Evolutionary conservation across 352 stramenopile genomes (phyloP).

Genomic region (Phytophthora constricta): DNA sequence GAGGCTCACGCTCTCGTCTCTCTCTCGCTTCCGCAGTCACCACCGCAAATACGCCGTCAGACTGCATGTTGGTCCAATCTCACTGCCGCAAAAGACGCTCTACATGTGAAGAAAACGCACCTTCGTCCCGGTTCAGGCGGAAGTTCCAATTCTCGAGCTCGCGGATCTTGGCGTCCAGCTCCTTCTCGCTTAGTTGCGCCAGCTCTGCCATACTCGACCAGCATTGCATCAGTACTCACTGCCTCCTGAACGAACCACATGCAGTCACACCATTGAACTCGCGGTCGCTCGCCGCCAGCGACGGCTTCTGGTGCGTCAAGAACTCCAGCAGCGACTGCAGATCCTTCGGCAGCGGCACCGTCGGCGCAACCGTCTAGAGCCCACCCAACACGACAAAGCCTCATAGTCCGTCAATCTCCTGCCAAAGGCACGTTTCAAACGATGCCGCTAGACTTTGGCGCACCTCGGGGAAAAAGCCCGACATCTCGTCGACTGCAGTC

Average conservation of each 20-base stretch:
- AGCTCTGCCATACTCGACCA: slow-evolving; percentile 41
- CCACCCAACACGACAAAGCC: slow-evolving; percentile 1
- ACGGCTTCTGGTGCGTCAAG: slow-evolving; percentile 53
- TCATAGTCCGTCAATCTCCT: neutral
- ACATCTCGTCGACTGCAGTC: slow-evolving; percentile 22
- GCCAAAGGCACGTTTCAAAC: too few relatives aligned
- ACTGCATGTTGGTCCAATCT: too few relatives aligned
- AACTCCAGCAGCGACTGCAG: slow-evolving; percentile 67
- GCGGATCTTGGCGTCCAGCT: slow-evolving; percentile 72
- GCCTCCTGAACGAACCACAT: neutral
- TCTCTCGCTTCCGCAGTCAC: neutral
- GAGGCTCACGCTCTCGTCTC: slow-evolving; percentile 48
- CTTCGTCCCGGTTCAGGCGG: slow-evolving; percentile 80
- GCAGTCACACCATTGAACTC: slow-evolving; percentile 46
- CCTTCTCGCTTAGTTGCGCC: slow-evolving; percentile 60
- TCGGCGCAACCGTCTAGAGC: slow-evolving; percentile 58
- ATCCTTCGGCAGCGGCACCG: slow-evolving; percentile 56
- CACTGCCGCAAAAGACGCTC: too few relatives aligned
- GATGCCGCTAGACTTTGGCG: neutral
- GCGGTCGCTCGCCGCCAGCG: slow-evolving; percentile 34
- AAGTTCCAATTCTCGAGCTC: slow-evolving; percentile 88
- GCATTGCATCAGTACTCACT: neutral
- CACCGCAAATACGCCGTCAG: neutral
- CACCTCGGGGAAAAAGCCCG: slow-evolving; percentile 34
- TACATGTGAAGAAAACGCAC: too few relatives aligned